Percentiles rank a stretch among this genome's conserved stretches.
Evolutionary conservation across 148 eudicot species (phyloP).

Genomic region (Oxyria digyna): DNA sequence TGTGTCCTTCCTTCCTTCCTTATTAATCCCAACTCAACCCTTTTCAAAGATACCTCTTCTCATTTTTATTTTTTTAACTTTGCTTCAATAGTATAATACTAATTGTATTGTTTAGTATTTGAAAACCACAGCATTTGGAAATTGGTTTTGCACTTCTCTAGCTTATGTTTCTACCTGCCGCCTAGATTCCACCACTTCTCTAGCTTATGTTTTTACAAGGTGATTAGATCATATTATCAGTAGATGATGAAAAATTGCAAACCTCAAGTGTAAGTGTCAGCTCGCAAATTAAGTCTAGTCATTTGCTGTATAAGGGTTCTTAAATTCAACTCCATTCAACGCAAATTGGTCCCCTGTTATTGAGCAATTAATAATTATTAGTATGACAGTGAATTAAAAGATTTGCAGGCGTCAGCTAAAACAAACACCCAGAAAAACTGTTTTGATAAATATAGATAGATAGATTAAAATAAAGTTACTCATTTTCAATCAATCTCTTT

Average conservation of each 20-base stretch:
- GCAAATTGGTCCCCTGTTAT: not conserved
- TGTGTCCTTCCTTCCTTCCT: not conserved
- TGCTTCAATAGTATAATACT: no score
- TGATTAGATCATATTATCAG: no score
- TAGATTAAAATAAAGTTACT: not conserved
- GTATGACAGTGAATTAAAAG: not conserved
- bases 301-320: no score
- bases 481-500: not conserved
- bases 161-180: constrained; percentile 1
- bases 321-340: no score
- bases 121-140: not conserved
- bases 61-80: not conserved
- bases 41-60: not conserved
- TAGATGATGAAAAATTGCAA: no score
- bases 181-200: no score
- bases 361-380: not conserved
- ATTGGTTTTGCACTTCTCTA: not conserved
- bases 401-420: not conserved
- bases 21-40: not conserved
- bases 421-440: not conserved
- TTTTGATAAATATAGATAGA: not conserved
- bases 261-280: no score
- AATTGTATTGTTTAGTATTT: not conserved
- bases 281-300: no score
- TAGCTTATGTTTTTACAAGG: no score